Evolutionary conservation across 2,329 filamentous ascomycete species (phyloP), one percentile per base, ranked within the genome.

Genomic region (Whalleya microplaca): DNA sequence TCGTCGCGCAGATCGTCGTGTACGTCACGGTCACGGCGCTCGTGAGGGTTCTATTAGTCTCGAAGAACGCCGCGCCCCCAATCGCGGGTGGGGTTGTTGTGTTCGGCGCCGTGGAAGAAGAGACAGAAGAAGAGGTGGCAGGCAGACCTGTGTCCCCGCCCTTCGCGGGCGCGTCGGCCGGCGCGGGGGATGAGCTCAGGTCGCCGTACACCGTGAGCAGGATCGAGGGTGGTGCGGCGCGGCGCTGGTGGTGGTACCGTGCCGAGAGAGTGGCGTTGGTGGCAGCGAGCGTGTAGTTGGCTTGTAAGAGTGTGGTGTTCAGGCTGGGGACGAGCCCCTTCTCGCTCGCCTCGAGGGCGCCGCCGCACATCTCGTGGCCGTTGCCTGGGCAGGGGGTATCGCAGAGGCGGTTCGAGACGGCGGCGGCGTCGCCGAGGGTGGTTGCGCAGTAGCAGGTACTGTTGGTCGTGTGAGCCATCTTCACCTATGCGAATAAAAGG

Each of bases 381-480:
- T 80, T 69, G 1, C 78, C 79, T 0, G 79, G 76, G 55, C 80
- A 82, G 0, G 68, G 65, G 2, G 63, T 61, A 50, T 75, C 62
- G 59, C 80, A 81, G 32, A 62, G 57, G 16, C 59, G 61, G 45
- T 70, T 68, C 43, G 66, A 66, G 1, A 74, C 59, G 12, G 77
- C 73, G 12, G 63, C 69, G n/a, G 78, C 76, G 44, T 73, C 70
- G 3, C 68, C 76, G 18, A 82, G 69, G 1, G 50, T 55, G 12
- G 75, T 68, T 32, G 78, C 77, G 54, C 80, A 83, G 68, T 78
- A 80, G 64, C 80, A 82, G 20, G 68, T 68, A 10, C 69, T 75
- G 23, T 29, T 27, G 23, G 21, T 18, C 0, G 1, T 9, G 41
- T 64, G 23, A 45, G 44, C 18, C 12, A 41, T 8, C 8, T 10